Percentiles rank a stretch among this genome's conserved stretches.
Conservation (phyloP, 805 yeast species). For the Kodamaea restingae region DNA sequence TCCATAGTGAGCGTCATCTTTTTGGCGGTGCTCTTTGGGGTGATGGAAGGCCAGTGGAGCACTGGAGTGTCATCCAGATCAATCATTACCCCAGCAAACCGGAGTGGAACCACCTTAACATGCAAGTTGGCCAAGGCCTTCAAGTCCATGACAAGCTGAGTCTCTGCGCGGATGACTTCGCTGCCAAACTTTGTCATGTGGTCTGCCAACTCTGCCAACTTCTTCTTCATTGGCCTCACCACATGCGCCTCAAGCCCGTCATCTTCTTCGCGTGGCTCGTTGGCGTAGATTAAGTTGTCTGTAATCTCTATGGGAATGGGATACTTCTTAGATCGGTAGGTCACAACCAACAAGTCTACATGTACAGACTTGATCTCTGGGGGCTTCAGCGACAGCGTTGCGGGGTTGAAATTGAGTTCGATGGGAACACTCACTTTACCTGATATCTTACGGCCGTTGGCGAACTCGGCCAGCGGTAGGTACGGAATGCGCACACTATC, state of each 20-base stretch:
- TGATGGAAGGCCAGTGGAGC: not conserved
- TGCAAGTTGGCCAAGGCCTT: slow-evolving; percentile 23
- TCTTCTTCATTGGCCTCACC: slow-evolving; percentile 18
- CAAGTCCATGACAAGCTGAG: slow-evolving; percentile 23
- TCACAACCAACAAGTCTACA: slow-evolving; percentile 29
- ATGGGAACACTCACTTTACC: slow-evolving; percentile 12
- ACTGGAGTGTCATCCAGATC: not conserved
- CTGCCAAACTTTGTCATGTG: slow-evolving; percentile 16
- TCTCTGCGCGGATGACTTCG: slow-evolving; percentile 16
- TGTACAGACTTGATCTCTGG: slow-evolving; percentile 22
- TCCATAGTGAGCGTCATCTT: slow-evolving; percentile 10
- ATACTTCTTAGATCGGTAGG: slow-evolving; percentile 29
- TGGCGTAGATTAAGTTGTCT: slow-evolving; percentile 29
- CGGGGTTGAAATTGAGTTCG: slow-evolving; percentile 12
- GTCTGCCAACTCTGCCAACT: slow-evolving; percentile 16
- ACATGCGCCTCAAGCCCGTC: slow-evolving; percentile 21
- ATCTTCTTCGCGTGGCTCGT: slow-evolving; percentile 10
- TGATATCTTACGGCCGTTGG: slow-evolving; percentile 13
- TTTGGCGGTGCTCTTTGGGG: slow-evolving; percentile 3
- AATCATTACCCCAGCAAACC: slow-evolving; percentile 13
- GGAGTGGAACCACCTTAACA: slow-evolving; percentile 18
- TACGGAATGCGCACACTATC: slow-evolving; percentile 14
- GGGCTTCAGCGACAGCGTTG: slow-evolving; percentile 10
- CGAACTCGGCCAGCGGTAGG: slow-evolving; percentile 8
- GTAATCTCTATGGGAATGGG: slow-evolving; percentile 38